phyloP scores from a whole-genome alignment of 1,284 basidiomycete genomes.

The Prillingera fragicola region DNA sequence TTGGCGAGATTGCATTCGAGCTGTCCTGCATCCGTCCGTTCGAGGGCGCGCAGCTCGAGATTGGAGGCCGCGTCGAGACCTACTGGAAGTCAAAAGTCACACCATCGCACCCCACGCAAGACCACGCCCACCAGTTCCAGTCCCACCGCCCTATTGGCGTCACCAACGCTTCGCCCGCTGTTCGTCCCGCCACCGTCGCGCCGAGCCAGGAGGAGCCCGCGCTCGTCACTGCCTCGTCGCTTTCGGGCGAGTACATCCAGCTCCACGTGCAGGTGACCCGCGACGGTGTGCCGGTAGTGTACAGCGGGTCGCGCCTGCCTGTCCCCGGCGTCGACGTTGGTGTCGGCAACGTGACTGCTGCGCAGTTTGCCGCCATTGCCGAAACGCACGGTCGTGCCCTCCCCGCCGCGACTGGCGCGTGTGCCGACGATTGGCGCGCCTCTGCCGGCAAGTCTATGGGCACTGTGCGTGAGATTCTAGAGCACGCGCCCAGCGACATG shows the following conservation, averaged over 20 bases:
- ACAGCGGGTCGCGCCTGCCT: constrained; percentile 65
- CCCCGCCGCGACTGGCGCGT: constrained; percentile 39
- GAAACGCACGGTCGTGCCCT: constrained; percentile 52
- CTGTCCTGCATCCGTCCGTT: constrained; percentile 85
- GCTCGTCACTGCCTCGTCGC: constrained; percentile 47
- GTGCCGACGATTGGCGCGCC: constrained; percentile 58
- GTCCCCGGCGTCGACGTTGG: constrained; percentile 68
- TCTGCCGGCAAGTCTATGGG: constrained; percentile 58
- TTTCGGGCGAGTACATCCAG: constrained; percentile 81
- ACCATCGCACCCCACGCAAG: constrained; percentile 50
- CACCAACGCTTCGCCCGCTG: constrained; percentile 36
- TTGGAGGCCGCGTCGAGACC: constrained; percentile 89
- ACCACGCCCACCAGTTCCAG: constrained; percentile 48
- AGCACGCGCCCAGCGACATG: constrained; percentile 67
- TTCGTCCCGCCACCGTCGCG: constrained; percentile 20
- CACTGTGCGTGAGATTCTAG: constrained; percentile 64
- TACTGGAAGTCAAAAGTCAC: constrained; percentile 90
- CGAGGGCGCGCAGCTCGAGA: constrained; percentile 87
- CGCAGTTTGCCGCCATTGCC: constrained; percentile 71
- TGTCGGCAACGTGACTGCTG: constrained; percentile 73
- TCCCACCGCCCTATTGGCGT: constrained; percentile 45
- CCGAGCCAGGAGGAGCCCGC: constrained; percentile 30
- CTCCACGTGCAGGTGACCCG: constrained; percentile 85
- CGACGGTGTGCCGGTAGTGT: constrained; percentile 81
- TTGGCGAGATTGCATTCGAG: constrained; percentile 92